Base-by-base conservation (phyloP, 140 eudicot species). In the Artemisia princeps region DNA sequence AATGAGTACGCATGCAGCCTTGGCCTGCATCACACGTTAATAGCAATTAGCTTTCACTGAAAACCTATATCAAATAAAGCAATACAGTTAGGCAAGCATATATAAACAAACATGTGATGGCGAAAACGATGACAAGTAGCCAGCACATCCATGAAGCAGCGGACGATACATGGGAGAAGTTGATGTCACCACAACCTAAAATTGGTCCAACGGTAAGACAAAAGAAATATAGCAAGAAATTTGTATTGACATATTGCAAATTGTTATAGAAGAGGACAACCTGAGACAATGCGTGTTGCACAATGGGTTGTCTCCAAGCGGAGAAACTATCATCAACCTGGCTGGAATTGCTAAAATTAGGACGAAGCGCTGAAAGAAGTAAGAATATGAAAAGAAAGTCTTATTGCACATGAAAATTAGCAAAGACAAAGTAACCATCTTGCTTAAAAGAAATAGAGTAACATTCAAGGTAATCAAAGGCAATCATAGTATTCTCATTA, bases 101-200 rank as follows among this genome's bases (percentile, higher is more conserved):
- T 23, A 78, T 62, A 70, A 37, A 81, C 89, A 67, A 72, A 91
- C 97, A 83, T 91, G 90, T 68, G 96, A 81, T 53, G 87, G 85
- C 49, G 95, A 87, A 77, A 83, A 91, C n/a, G 97, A 91, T 69
- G 96, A 79, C 80, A 91, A 80, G 88, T 85, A 91, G 77, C 97
- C 97, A 77, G 96, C 91, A 68, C 96, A 87, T 76, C 87, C 95
- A 71, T 78, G 97, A 71, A 91, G 98, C 59, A 92, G 88, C 19
- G 94, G 96, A 60, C 82, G 84, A 81, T 79, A 92, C 54, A 80
- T 60, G 15, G 83, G 68, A 17, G 95, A 92, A 45, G 92, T 82
- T 75, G 90, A 85, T 55, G 92, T 83, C 68, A 84, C 85, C 76
- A 85, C 98, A 74, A 92, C 85, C 98, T 92, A 92, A 77, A 84